Evolutionary conservation across 202 grass and related monocot genomes (phyloP).

Genomic region (Hordeum pubiflorum): DNA sequence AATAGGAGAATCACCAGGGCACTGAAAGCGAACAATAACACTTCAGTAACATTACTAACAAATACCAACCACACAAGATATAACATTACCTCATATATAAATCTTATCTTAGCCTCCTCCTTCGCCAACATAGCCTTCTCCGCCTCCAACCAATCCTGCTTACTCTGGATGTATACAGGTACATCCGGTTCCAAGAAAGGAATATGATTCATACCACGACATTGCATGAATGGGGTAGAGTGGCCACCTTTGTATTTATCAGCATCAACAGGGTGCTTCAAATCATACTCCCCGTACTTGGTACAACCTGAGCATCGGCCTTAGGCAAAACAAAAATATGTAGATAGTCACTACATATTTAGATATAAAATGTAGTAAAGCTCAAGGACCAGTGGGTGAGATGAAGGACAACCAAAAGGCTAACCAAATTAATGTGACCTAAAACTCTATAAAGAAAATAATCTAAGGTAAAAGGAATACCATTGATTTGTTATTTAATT

Average conservation of each 20-base stretch:
- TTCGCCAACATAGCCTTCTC: neutral
- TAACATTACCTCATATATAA: neutral
- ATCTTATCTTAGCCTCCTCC: neutral
- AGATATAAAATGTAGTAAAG: too few relatives aligned
- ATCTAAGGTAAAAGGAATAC: too few relatives aligned
- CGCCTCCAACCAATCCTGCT: neutral
- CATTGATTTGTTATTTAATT: too few relatives aligned
- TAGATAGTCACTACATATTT: too few relatives aligned
- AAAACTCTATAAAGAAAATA: too few relatives aligned
- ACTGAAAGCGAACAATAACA: neutral
- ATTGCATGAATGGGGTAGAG: too few relatives aligned
- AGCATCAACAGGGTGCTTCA: neutral
- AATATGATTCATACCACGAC: too few relatives aligned
- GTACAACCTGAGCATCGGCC: neutral
- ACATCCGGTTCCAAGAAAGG: neutral
- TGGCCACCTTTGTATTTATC: neutral
- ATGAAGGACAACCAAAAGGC: too few relatives aligned
- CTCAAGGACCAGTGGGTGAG: too few relatives aligned
- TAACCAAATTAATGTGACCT: too few relatives aligned
- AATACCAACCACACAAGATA: neutral
- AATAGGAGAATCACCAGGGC: neutral
- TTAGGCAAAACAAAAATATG: neutral
- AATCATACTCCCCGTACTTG: neutral
- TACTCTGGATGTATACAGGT: neutral
- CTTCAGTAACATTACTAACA: neutral